Evolutionary conservation across 1,284 basidiomycete genomes (phyloP).

Genomic region (Tylopilus sp.): DNA sequence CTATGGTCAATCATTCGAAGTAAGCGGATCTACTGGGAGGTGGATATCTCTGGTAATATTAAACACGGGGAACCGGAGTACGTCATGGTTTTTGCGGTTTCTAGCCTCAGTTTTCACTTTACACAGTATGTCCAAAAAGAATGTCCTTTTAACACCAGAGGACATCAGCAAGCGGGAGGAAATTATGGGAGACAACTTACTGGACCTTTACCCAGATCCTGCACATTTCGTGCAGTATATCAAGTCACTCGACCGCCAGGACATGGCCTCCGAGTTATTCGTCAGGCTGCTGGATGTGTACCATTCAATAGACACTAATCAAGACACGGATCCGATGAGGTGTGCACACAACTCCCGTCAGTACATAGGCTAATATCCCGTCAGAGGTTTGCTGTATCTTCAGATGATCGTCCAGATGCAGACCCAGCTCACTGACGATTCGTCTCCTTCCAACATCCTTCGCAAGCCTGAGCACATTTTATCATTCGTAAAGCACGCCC

Average conservation of each 20-base stretch:
- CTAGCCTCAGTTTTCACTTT: neutral
- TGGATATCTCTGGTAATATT: conserved; percentile 52
- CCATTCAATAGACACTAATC: conserved; percentile 43
- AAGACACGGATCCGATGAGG: conserved; percentile 53
- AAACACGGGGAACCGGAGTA: conserved; percentile 40
- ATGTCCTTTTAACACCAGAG: conserved; percentile 51
- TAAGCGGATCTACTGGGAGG: conserved; percentile 54
- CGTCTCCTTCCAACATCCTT: conserved; percentile 63
- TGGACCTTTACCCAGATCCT: conserved; percentile 74
- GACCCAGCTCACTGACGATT: conserved; percentile 51
- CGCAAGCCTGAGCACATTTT: conserved; percentile 70
- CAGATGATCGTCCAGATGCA: conserved; percentile 81
- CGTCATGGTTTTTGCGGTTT: conserved; percentile 2
- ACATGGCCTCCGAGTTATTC: conserved; percentile 71
- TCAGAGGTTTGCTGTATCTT: conserved; percentile 58
- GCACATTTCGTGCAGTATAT: conserved; percentile 61
- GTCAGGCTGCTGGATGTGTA: conserved; percentile 71
- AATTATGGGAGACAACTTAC: conserved; percentile 46
- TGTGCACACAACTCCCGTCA: conserved; percentile 27
- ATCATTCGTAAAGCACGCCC: conserved; percentile 73
- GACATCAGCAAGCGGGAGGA: conserved; percentile 41
- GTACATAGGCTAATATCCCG: neutral
- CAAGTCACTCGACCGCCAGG: conserved; percentile 59
- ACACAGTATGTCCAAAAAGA: conserved; percentile 24
- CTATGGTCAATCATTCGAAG: conserved; percentile 60